Base-by-base conservation (phyloP, 192 early-diverging fungal genomes). In the Haplosporangium gracile region DNA sequence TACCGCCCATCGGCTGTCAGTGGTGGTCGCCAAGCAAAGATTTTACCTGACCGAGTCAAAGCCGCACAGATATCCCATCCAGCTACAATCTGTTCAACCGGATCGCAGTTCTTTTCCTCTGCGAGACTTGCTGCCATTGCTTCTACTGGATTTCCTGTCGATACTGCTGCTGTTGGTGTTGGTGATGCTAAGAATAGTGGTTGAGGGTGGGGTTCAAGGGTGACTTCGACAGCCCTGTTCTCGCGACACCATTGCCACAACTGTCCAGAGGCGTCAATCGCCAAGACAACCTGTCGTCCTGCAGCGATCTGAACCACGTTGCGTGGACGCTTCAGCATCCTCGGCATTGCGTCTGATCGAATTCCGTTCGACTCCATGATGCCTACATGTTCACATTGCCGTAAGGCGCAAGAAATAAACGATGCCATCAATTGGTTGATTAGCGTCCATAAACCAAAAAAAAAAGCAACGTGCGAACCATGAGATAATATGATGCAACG, bases 181-280 rank as follows among this genome's bases (percentile, higher is more conserved):
- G 20, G 18, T 20, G 39, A n/a, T n/a, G 22, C 2, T 13, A 22
- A 16, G 20, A 15, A 42, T 32, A 15, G 29, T 32, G 10, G 60
- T 65, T 65, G 11, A 65, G 60, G 29, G 3, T 32, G 60, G 24
- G 69, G 6, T 70, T 18, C 20, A 70, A 70, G 24, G 8, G 75
- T 80, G 26, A 85, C 75, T 39, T 80, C 70, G 0, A 75, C 68
- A 4, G 57, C 69, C 45, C 76, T 79, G 63, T 85, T 85, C 70
- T 85, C 83, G 0, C 83, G 73, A 47, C 83, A 85, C 83, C 83
- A 85, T 60, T 85, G 83, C 83, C 83, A 85, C 16, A 85, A n/a
- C 75, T 74, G 73, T 5, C 83, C 83, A 29, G 76, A 29, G 22
- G 34, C 42, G 60, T 85, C 83, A 10, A 68, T 72, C 8, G 83